These are phyloP conservation scores for Celoporthe dispersa DNA, from an alignment of 2,329 filamentous ascomycete species.

Conservation along the genomic window DNA sequence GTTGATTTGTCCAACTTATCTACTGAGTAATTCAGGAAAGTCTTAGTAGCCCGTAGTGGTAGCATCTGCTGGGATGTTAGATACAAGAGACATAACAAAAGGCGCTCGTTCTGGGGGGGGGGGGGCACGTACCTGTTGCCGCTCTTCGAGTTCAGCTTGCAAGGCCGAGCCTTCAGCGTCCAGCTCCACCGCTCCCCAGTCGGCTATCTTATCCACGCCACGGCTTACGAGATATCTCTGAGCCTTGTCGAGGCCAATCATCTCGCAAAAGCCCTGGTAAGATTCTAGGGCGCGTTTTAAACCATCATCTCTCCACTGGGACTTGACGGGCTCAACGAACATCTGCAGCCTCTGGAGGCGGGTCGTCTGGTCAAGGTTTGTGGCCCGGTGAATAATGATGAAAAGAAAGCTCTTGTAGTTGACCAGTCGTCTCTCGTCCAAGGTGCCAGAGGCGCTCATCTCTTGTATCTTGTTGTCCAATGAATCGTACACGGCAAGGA, in stretches of 20 bases:
- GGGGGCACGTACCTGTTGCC: slow-evolving; percentile 63
- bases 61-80: slow-evolving; percentile 54
- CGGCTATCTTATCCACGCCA: slow-evolving; percentile 74
- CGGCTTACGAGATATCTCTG: slow-evolving; percentile 77
- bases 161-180: slow-evolving; percentile 79
- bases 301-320: slow-evolving; percentile 75
- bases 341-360: slow-evolving; percentile 73
- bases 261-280: slow-evolving; percentile 77
- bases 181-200: slow-evolving; percentile 81
- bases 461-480: slow-evolving; percentile 83
- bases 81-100: background rate
- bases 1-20: slow-evolving; percentile 82
- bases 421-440: slow-evolving; percentile 83
- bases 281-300: slow-evolving; percentile 72
- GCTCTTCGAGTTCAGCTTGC: slow-evolving; percentile 77
- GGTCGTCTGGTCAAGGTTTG: slow-evolving; percentile 69
- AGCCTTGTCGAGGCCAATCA: slow-evolving; percentile 79
- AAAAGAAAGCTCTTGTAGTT: slow-evolving; percentile 91
- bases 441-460: slow-evolving; percentile 71
- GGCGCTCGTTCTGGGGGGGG: too few species aligned
- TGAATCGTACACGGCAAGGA: slow-evolving; percentile 85
- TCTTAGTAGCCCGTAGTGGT: slow-evolving; percentile 86
- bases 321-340: slow-evolving; percentile 82
- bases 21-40: slow-evolving; percentile 88
- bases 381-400: slow-evolving; percentile 90